phyloP scores from a whole-genome alignment of 2,329 filamentous ascomycete species.

The Aspergillus calidoustus region DNA sequence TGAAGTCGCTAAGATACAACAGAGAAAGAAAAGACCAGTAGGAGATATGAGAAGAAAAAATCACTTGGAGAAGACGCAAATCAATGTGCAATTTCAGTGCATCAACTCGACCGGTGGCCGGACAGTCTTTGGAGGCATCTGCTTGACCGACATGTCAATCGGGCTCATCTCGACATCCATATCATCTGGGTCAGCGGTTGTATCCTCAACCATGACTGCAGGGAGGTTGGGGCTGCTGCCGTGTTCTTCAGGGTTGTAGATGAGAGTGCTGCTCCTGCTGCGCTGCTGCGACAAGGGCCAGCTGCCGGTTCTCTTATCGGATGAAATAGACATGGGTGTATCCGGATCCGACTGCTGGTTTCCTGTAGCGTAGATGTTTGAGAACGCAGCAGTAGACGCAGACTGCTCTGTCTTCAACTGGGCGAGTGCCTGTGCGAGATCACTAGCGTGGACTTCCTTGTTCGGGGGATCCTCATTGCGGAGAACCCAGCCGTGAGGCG shows the following conservation, averaged over 20 bases:
- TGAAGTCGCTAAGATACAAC: conserved; percentile 16
- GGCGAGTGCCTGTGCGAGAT: conserved; percentile 61
- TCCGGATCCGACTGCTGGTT: conserved; percentile 30
- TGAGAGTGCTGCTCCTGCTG: conserved; percentile 62
- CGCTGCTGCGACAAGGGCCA: conserved; percentile 42
- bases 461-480: conserved; percentile 67
- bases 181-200: conserved; percentile 51
- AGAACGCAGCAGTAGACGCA: not conserved
- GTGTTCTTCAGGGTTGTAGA: conserved; percentile 67
- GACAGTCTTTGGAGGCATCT: conserved; percentile 57
- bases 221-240: conserved; percentile 64
- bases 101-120: conserved; percentile 63
- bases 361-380: not conserved
- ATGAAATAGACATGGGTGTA: conserved; percentile 43
- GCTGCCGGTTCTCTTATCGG: conserved; percentile 37
- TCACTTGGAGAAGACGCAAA: not conserved
- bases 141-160: conserved; percentile 49
- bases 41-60: not conserved
- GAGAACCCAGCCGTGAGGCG: conserved; percentile 69
- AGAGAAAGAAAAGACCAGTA: conserved; percentile 1
- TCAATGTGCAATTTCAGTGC: conserved; percentile 36
- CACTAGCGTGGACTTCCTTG: conserved; percentile 67
- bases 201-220: conserved; percentile 68
- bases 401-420: conserved; percentile 48
- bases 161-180: conserved; percentile 50